Evolutionary conservation across 2,329 filamentous ascomycete species (phyloP).

Genomic region (Celoporthe dispersa): DNA sequence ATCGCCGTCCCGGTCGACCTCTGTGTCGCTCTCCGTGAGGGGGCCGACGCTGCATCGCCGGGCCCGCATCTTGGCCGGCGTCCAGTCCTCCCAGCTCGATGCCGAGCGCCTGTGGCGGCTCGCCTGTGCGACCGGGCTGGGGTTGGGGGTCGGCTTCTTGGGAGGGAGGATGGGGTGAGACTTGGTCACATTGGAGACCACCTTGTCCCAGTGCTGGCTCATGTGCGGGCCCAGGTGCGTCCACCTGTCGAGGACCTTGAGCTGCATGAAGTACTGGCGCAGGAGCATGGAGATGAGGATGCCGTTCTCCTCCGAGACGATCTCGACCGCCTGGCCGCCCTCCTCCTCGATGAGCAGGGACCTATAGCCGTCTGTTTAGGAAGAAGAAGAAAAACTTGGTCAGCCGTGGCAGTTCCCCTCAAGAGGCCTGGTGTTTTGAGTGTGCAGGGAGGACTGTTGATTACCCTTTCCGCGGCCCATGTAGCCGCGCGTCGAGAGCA

Average conservation of each 20-base stretch:
- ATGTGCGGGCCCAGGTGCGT: constrained; percentile 68
- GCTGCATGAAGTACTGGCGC: constrained; percentile 87
- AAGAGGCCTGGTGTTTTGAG: background rate
- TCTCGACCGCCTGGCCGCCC: constrained; percentile 75
- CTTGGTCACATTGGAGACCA: constrained; percentile 64
- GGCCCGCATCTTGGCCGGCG: constrained; percentile 42
- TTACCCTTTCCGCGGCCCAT: constrained; percentile 79
- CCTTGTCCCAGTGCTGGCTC: constrained; percentile 66
- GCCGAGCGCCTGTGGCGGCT: background rate
- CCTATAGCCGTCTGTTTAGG: constrained; percentile 69
- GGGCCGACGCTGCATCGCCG: constrained; percentile 40
- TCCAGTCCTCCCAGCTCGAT: constrained; percentile 43
- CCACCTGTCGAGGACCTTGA: constrained; percentile 83
- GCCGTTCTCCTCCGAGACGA: constrained; percentile 85
- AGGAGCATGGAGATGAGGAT: constrained; percentile 85
- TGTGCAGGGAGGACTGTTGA: constrained; percentile 6
- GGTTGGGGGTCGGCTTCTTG: constrained; percentile 19
- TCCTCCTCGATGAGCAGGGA: constrained; percentile 76
- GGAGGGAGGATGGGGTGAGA: constrained; percentile 32
- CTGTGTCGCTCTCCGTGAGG: constrained; percentile 43
- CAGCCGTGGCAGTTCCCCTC: background rate
- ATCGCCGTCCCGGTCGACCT: constrained; percentile 39
- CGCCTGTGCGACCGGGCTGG: background rate
- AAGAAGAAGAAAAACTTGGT: background rate
- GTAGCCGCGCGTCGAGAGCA: constrained; percentile 80